A percentile compares a stretch with the other conserved stretches of the same genome.
Conservation (phyloP, 352 stramenopile genomes). For the Phytophthora fragariae region DNA sequence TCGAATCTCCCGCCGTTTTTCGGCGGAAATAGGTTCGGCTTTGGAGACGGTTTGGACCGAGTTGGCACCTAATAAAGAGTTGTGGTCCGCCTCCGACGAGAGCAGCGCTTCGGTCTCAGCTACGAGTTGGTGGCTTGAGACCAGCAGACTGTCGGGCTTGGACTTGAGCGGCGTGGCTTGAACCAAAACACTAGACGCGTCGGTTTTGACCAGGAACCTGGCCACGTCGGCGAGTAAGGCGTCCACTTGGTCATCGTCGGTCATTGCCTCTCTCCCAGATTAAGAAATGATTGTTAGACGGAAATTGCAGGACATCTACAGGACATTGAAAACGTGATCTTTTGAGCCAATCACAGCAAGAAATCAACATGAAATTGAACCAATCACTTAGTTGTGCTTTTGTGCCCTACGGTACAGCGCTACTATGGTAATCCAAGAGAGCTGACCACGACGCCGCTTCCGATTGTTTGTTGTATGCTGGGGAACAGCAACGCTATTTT, state of each 20-base stretch:
- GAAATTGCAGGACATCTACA: too few relatives aligned
- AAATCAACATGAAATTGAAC: too few relatives aligned
- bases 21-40: neutral
- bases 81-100: neutral
- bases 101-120: slow-evolving; percentile 27
- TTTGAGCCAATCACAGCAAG: too few relatives aligned
- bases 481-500: too few relatives aligned
- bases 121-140: slow-evolving; percentile 10
- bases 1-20: neutral
- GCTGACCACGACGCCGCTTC: too few relatives aligned
- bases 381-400: too few relatives aligned
- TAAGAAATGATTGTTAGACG: too few relatives aligned
- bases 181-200: neutral
- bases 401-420: too few relatives aligned
- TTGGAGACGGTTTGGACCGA: neutral
- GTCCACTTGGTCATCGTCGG: slow-evolving; percentile 21
- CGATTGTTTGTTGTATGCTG: too few relatives aligned
- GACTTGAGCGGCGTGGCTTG: neutral
- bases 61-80: neutral
- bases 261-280: too few relatives aligned
- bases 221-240: slow-evolving; percentile 12
- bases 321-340: too few relatives aligned
- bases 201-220: slow-evolving; percentile 15
- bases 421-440: too few relatives aligned
- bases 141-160: neutral